Percentiles rank a stretch among this genome's conserved stretches.
phyloP scores from a whole-genome alignment of 148 eudicot species.

The Polygonum aviculare region DNA sequence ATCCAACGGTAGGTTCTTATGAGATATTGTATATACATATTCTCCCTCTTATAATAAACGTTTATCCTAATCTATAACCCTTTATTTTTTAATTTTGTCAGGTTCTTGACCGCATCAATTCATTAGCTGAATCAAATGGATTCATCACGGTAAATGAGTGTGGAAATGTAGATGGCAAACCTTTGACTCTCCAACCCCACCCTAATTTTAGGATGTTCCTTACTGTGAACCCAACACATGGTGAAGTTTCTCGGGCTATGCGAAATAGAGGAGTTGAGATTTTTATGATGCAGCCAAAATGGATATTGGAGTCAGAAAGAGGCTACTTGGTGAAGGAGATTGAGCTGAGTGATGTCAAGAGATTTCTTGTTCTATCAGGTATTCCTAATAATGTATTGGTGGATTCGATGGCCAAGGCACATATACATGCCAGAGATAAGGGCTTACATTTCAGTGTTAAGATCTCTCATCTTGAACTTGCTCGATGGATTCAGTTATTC shows the following conservation, averaged over 20 bases:
- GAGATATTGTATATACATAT: background rate
- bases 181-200: slow-evolving; percentile 74
- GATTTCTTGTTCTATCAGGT: slow-evolving; percentile 61
- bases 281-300: slow-evolving; percentile 70
- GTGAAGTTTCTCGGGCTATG: slow-evolving; percentile 97
- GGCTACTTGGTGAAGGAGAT: slow-evolving; percentile 20
- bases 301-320: slow-evolving; percentile 34
- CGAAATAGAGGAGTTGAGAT: slow-evolving; percentile 93
- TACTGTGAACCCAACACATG: slow-evolving; percentile 77
- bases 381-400: slow-evolving; percentile 46
- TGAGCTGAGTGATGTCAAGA: slow-evolving; percentile 58
- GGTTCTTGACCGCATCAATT: slow-evolving; percentile 97
- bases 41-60: background rate
- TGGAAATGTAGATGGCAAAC: slow-evolving; percentile 80
- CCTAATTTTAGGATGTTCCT: slow-evolving; percentile 85
- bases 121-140: slow-evolving; percentile 87
- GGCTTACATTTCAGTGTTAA: slow-evolving; percentile 35
- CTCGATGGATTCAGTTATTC: slow-evolving; percentile 85
- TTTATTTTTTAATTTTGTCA: slow-evolving; percentile 16
- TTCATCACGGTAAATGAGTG: slow-evolving; percentile 88
- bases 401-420: slow-evolving; percentile 82
- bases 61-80: slow-evolving; percentile 2
- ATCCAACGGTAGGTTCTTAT: slow-evolving; percentile 63
- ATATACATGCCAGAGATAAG: slow-evolving; percentile 54
- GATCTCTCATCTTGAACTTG: slow-evolving; percentile 79